These are phyloP conservation scores for Peronosclerospora sorghi DNA, from an alignment of 352 stramenopile genomes.

Conservation along the genomic window DNA sequence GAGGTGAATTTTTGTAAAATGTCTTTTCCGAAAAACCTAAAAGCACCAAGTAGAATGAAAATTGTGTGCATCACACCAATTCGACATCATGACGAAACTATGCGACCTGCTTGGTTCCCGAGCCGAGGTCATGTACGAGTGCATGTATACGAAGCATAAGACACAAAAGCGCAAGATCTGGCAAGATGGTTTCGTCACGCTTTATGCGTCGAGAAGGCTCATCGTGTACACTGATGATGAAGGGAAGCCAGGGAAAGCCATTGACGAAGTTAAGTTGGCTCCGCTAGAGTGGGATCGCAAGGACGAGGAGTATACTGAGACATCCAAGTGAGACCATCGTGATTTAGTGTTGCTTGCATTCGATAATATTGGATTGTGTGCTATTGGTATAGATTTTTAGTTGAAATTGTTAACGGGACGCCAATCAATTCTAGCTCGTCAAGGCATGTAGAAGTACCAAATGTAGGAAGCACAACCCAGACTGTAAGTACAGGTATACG, in stretches of 20 bases:
- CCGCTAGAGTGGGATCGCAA: slow-evolving; percentile 42
- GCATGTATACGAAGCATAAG: slow-evolving; percentile 85
- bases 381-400: slow-evolving; percentile 35
- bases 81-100: slow-evolving; percentile 37
- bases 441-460: background rate
- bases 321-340: slow-evolving; percentile 33
- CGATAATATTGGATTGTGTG: background rate
- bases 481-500: background rate
- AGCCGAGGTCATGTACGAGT: slow-evolving; percentile 47
- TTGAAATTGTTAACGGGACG: slow-evolving; percentile 61
- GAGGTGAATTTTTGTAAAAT: too few species aligned
- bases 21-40: too few species aligned
- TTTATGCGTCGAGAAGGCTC: slow-evolving; percentile 40
- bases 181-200: slow-evolving; percentile 62
- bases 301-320: slow-evolving; percentile 46
- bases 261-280: slow-evolving; percentile 51
- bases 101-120: slow-evolving; percentile 34
- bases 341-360: background rate
- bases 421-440: slow-evolving; percentile 18
- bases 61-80: background rate
- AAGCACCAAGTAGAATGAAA: too few species aligned
- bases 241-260: slow-evolving; percentile 26
- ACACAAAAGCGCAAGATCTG: slow-evolving; percentile 77
- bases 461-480: slow-evolving; percentile 2
- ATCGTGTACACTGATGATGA: slow-evolving; percentile 47